A percentile compares a stretch with the other conserved stretches of the same genome.
These are phyloP conservation scores for Collybiopsis confluens DNA, from an alignment of 768 basidiomycete genomes.

Conservation along the genomic window DNA sequence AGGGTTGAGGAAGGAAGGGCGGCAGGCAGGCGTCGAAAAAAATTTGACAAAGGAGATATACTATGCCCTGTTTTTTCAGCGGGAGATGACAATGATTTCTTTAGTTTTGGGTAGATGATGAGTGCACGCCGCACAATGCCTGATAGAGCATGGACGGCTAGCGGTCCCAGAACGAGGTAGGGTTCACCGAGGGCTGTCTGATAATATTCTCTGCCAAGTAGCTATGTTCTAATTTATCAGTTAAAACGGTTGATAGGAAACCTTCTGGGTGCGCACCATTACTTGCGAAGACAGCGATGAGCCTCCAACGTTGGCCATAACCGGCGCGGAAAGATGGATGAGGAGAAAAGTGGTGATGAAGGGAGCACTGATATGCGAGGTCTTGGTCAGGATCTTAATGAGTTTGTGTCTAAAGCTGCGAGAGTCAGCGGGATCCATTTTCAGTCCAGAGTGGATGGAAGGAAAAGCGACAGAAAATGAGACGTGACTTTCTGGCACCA, in stretches of 20 bases:
- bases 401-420: constrained; percentile 7
- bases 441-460: too few species aligned
- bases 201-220: constrained; percentile 84
- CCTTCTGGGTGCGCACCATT: constrained; percentile 49
- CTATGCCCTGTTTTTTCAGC: background rate
- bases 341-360: constrained; percentile 74
- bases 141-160: constrained; percentile 60
- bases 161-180: constrained; percentile 61
- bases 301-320: constrained; percentile 68
- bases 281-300: constrained; percentile 62
- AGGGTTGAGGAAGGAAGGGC: constrained; percentile 29
- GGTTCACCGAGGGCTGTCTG: constrained; percentile 68
- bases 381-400: constrained; percentile 39
- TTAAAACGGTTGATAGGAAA: background rate
- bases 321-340: constrained; percentile 77
- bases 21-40: constrained; percentile 7
- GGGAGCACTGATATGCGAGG: constrained; percentile 68
- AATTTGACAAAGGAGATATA: constrained; percentile 22
- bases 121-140: constrained; percentile 58
- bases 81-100: constrained; percentile 19
- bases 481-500: too few species aligned
- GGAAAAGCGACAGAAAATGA: too few species aligned
- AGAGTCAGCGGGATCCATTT: too few species aligned
- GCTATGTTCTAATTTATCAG: constrained; percentile 31
- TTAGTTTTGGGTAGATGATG: constrained; percentile 24